A percentile compares a stretch with the other conserved stretches of the same genome.
Conservation (phyloP, 2,329 filamentous ascomycete genomes). For the Lasiodiplodia gonubiensis region DNA sequence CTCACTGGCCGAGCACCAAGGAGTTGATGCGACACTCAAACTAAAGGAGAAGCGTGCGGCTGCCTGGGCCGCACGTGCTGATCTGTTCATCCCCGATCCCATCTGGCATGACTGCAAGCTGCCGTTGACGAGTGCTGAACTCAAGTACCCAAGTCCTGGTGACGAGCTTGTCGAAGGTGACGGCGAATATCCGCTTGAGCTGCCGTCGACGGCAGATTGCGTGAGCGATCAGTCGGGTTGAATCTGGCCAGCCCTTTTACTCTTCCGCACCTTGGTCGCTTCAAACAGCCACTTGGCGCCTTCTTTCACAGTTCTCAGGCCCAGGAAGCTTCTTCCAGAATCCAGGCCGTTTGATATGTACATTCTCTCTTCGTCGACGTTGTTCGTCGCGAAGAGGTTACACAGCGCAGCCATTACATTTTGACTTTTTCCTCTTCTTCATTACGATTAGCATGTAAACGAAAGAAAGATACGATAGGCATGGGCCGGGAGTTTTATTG, state of each 20-base stretch:
- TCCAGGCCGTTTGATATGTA: not conserved
- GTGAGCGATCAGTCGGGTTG: conserved; percentile 5
- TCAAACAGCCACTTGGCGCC: not conserved
- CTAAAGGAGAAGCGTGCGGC: conserved; percentile 35
- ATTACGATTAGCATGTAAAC: not conserved
- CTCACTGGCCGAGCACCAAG: conserved; percentile 15
- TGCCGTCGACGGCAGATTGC: conserved; percentile 39
- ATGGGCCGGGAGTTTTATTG: not conserved
- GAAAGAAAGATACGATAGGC: not conserved
- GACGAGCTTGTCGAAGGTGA: conserved; percentile 52
- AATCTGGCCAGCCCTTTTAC: not conserved
- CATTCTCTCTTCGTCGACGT: not conserved
- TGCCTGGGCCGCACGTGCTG: conserved; percentile 47
- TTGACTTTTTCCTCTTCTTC: not conserved
- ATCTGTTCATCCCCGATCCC: conserved; percentile 45
- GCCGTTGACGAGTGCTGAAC: conserved; percentile 45
- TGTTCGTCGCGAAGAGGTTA: not conserved
- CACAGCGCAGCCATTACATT: not conserved
- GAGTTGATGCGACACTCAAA: conserved; percentile 14
- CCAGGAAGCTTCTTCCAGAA: not conserved
- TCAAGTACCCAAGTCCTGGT: conserved; percentile 52
- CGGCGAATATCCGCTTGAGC: conserved; percentile 51
- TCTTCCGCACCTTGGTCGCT: not conserved
- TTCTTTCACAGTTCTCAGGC: not conserved
- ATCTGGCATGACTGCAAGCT: conserved; percentile 41